Conservation (phyloP, 108 stramenopile species). For the Pseudonitzschia delicatissima region DNA sequence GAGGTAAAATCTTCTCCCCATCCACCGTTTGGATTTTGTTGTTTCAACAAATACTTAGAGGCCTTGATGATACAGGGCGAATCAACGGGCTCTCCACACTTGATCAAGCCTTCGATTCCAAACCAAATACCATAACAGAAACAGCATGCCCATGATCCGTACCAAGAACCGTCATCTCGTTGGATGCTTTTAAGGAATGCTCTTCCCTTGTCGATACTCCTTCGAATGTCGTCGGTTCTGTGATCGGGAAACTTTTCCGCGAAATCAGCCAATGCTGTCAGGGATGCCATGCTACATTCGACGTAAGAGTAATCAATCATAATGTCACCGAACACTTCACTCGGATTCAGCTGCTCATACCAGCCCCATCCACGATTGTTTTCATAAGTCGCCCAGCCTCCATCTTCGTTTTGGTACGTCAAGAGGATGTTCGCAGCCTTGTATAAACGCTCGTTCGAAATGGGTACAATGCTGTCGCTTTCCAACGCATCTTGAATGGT, state of each 20-base stretch:
- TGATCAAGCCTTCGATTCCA: slow-evolving; percentile 90
- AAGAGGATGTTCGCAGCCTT: slow-evolving; percentile 87
- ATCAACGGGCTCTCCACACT: slow-evolving; percentile 64
- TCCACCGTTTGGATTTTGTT: slow-evolving; percentile 87
- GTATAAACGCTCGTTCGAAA: slow-evolving; percentile 62
- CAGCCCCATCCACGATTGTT: slow-evolving; percentile 96
- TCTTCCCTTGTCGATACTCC: slow-evolving; percentile 73
- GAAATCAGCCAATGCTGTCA: slow-evolving; percentile 92
- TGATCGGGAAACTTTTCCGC: slow-evolving; percentile 75
- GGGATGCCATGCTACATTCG: slow-evolving; percentile 95
- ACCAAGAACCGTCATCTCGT: slow-evolving; percentile 94
- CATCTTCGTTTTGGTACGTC: slow-evolving; percentile 95
- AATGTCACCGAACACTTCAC: slow-evolving; percentile 98
- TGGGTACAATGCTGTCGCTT: slow-evolving; percentile 38
- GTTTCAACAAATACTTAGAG: slow-evolving; percentile 24
- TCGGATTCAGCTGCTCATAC: slow-evolving; percentile 97
- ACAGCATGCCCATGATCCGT: slow-evolving; percentile 96
- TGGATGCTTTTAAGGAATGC: slow-evolving; percentile 92
- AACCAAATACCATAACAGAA: slow-evolving; percentile 95
- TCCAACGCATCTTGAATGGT: slow-evolving; percentile 48
- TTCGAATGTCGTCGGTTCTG: slow-evolving; percentile 68
- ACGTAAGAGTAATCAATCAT: slow-evolving; percentile 99
- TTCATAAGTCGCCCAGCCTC: slow-evolving; percentile 99
- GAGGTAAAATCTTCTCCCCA: slow-evolving; percentile 99
- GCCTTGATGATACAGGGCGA: slow-evolving; percentile 53